These are phyloP conservation scores for Xerocomellus intermedius DNA, from an alignment of 768 basidiomycete species.

Conservation along the genomic window DNA sequence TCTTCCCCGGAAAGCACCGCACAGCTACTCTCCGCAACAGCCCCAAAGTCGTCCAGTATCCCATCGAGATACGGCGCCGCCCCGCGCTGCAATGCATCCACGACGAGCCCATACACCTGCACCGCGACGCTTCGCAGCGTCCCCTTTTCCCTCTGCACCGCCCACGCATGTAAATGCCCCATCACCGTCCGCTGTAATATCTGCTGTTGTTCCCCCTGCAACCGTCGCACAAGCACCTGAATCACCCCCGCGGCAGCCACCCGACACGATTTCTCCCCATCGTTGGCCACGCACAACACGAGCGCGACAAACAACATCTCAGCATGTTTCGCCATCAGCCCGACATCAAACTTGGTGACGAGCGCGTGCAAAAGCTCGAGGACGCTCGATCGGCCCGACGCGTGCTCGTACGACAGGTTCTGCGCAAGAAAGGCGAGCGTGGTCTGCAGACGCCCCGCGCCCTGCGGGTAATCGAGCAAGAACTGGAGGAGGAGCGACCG, in stretches of 20 bases:
- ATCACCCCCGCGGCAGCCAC: conserved; percentile 85
- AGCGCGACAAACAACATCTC: conserved; percentile 90
- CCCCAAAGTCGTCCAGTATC: conserved; percentile 58
- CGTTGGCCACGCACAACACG: conserved; percentile 92
- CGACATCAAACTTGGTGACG: conserved; percentile 77
- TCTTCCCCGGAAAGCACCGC: conserved; percentile 4
- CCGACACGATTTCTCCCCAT: conserved; percentile 85
- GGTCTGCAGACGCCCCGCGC: conserved; percentile 81
- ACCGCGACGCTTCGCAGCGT: conserved; percentile 70
- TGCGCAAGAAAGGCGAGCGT: conserved; percentile 91
- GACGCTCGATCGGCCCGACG: conserved; percentile 90
- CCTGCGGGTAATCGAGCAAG: conserved; percentile 95
- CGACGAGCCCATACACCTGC: conserved; percentile 79
- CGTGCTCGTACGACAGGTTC: conserved; percentile 87
- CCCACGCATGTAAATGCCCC: conserved; percentile 80
- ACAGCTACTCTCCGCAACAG: conserved; percentile 17
- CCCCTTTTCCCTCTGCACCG: conserved; percentile 54
- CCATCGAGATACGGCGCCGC: conserved; percentile 42
- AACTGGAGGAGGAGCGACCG: conserved; percentile 89
- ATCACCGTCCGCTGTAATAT: conserved; percentile 55
- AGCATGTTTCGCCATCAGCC: conserved; percentile 72
- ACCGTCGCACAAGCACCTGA: conserved; percentile 67
- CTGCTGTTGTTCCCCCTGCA: conserved; percentile 57
- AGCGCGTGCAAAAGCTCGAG: conserved; percentile 89
- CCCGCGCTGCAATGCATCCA: conserved; percentile 62